phyloP scores from a whole-genome alignment of 768 basidiomycete genomes.

The Pleurotus tuber-regium region DNA sequence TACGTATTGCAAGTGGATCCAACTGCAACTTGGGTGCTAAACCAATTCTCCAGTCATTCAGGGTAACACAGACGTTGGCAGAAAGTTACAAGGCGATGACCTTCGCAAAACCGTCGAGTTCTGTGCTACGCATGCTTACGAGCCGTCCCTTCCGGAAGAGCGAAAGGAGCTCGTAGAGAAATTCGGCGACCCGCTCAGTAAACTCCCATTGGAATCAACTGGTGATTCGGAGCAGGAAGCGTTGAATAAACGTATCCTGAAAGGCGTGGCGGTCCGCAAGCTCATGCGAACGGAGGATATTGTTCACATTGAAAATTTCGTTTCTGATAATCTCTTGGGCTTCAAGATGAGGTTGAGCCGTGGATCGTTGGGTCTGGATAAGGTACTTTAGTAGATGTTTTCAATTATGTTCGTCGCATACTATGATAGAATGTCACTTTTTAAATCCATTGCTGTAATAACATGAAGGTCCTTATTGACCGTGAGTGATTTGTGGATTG shows the following conservation, averaged over 20 bases:
- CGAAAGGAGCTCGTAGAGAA: conserved; percentile 8
- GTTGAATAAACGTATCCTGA: conserved; percentile 12
- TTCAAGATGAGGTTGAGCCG: conserved; percentile 16
- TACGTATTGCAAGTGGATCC: conserved; percentile 12
- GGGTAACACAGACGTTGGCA: conserved; percentile 17
- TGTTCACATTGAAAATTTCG: conserved; percentile 20
- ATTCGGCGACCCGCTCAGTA: conserved; percentile 3
- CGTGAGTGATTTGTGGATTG: too few species aligned
- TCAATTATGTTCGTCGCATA: too few species aligned
- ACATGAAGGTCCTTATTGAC: too few species aligned
- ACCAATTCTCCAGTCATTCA: conserved; percentile 15
- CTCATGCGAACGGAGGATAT: conserved; percentile 22
- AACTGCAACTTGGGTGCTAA: not conserved
- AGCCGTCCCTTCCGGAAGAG: conserved; percentile 22
- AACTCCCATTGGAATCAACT: not conserved
- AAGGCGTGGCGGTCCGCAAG: conserved; percentile 19
- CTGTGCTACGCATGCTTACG: conserved; percentile 20
- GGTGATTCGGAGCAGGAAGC: conserved; percentile 11
- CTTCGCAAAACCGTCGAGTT: conserved; percentile 19
- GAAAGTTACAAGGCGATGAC: conserved; percentile 15
- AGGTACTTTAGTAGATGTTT: too few species aligned
- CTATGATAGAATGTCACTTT: too few species aligned
- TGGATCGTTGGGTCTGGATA: conserved; percentile 18
- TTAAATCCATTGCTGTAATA: too few species aligned
- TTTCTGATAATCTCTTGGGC: conserved; percentile 18